A percentile compares a stretch with the other conserved stretches of the same genome.
Conservation (phyloP, 2,329 filamentous ascomycete genomes). For the Torrubiellomyces zombiae region DNA sequence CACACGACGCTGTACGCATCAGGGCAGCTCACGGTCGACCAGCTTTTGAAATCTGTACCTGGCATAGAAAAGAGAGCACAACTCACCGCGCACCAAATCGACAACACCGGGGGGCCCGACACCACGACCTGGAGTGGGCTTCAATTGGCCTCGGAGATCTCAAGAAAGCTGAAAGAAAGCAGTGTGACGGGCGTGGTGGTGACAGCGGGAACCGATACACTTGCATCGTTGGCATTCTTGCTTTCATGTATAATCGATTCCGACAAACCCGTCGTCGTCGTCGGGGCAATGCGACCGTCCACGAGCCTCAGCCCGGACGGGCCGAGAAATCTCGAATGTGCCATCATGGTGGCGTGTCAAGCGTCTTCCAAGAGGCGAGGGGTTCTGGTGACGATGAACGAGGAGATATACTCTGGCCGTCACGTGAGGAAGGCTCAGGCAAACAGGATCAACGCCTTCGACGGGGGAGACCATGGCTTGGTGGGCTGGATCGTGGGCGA, state of each 20-base stretch:
- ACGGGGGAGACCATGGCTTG: constrained; percentile 36
- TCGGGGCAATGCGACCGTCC: constrained; percentile 46
- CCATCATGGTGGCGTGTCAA: constrained; percentile 36
- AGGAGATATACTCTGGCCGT: constrained; percentile 39
- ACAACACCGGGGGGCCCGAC: constrained; percentile 28
- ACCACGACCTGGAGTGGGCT: constrained; percentile 33
- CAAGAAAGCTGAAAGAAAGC: constrained; percentile 26
- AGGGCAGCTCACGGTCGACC: constrained; percentile 28
- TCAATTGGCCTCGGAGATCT: constrained; percentile 28
- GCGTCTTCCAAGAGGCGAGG: constrained; percentile 30
- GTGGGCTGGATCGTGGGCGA: constrained; percentile 42
- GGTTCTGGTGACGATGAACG: constrained; percentile 43
- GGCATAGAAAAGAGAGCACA: constrained; percentile 37
- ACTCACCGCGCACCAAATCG: constrained; percentile 33
- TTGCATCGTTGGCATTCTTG: constrained; percentile 49
- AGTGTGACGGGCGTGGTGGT: constrained; percentile 34
- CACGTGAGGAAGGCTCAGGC: constrained; percentile 46
- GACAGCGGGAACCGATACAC: constrained; percentile 49
- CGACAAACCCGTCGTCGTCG: constrained; percentile 41
- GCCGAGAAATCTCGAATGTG: constrained; percentile 43
- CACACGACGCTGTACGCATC: constrained; percentile 27
- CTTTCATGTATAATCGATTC: constrained; percentile 39
- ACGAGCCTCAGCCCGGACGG: constrained; percentile 47
- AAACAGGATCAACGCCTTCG: constrained; percentile 47
- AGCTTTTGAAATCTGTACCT: constrained; percentile 37